Percentiles rank a stretch among this genome's conserved stretches.
Conservation (phyloP, 306 rosid genomes). For the Vigna angularis region DNA sequence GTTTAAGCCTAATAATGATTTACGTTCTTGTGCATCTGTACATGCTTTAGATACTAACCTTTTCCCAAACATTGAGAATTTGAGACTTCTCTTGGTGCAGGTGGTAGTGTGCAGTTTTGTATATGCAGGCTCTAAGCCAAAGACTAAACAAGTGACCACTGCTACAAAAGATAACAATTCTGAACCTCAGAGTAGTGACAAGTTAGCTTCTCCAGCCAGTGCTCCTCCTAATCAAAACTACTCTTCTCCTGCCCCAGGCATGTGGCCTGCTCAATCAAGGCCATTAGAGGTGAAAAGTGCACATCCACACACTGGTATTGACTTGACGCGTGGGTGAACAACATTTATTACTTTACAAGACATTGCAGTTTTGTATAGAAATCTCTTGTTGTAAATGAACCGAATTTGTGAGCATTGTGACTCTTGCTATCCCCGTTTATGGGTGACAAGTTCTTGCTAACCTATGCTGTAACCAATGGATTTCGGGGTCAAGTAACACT, state of each 20-base stretch:
- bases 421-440: slow-evolving; percentile 40
- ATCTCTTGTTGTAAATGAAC: slow-evolving; percentile 72
- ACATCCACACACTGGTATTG: slow-evolving; percentile 81
- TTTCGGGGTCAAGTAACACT: slow-evolving; percentile 42
- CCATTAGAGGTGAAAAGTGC: slow-evolving; percentile 60
- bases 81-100: slow-evolving; percentile 56
- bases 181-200: slow-evolving; percentile 59
- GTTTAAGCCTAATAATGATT: neutral
- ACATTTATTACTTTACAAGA: slow-evolving; percentile 47
- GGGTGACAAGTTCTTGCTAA: slow-evolving; percentile 55
- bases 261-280: slow-evolving; percentile 75
- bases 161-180: slow-evolving; percentile 54
- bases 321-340: slow-evolving; percentile 84
- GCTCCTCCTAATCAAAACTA: slow-evolving; percentile 68
- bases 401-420: slow-evolving; percentile 58
- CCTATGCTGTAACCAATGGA: slow-evolving; percentile 55
- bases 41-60: slow-evolving; percentile 25
- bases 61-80: neutral
- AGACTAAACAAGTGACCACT: slow-evolving; percentile 56
- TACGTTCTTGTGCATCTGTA: neutral
- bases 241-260: slow-evolving; percentile 54
- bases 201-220: slow-evolving; percentile 60
- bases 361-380: slow-evolving; percentile 75
- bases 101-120: slow-evolving; percentile 90
- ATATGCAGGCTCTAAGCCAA: slow-evolving; percentile 71